A percentile compares a stretch with the other conserved stretches of the same genome.
These are phyloP conservation scores for Ascoidea rubescens DNA, from an alignment of 805 yeast genomes.

Conservation along the genomic window DNA sequence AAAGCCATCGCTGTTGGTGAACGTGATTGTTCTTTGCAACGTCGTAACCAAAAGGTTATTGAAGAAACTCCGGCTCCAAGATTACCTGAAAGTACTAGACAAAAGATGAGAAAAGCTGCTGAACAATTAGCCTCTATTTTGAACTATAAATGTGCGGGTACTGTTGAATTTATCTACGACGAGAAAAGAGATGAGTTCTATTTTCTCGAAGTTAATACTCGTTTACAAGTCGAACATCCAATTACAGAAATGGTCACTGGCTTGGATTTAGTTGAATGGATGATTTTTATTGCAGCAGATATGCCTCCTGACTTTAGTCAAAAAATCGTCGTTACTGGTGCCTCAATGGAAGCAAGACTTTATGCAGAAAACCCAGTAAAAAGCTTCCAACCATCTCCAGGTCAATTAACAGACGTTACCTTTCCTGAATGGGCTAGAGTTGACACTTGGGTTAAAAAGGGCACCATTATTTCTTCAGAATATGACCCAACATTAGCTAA, in stretches of 20 bases:
- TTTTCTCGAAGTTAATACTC: constrained; percentile 90
- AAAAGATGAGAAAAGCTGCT: constrained; percentile 66
- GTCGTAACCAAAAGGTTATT: constrained; percentile 91
- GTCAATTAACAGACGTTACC: constrained; percentile 70
- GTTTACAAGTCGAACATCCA: constrained; percentile 96
- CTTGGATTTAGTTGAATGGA: constrained; percentile 91
- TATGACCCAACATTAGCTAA: constrained; percentile 95
- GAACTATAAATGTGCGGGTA: constrained; percentile 94
- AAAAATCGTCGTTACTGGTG: constrained; percentile 55
- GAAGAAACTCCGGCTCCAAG: constrained; percentile 98
- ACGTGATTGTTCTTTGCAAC: constrained; percentile 93
- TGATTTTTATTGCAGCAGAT: constrained; percentile 86
- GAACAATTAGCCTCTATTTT: constrained; percentile 69
- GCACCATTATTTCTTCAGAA: constrained; percentile 80
- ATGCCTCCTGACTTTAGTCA: constrained; percentile 62
- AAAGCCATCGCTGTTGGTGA: constrained; percentile 90
- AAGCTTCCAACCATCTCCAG: constrained; percentile 93
- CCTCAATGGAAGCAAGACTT: constrained; percentile 91
- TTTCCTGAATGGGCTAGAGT: constrained; percentile 90
- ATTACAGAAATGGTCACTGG: constrained; percentile 94
- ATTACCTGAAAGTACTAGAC: constrained; percentile 68
- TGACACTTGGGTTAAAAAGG: constrained; percentile 88
- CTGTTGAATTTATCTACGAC: constrained; percentile 92
- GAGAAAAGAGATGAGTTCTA: constrained; percentile 77
- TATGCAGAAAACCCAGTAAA: constrained; percentile 96